Percentiles rank a stretch among this genome's conserved stretches.
Conservation (phyloP, 306 rosid species). For the Ceratonia siliqua region DNA sequence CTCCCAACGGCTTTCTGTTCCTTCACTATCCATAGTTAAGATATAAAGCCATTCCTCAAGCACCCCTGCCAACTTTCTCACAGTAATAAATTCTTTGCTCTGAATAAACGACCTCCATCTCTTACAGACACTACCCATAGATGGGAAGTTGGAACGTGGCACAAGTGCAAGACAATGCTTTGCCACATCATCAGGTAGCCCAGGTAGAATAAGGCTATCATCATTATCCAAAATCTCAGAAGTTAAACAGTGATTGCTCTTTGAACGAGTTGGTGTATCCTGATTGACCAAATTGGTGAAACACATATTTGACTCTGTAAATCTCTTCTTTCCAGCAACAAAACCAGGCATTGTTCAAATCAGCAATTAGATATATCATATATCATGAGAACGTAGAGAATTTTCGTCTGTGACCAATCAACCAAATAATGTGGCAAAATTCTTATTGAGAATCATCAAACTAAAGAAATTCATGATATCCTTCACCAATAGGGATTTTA, state of each 20-base stretch:
- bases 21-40: conserved; percentile 58
- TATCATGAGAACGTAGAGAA: conserved; percentile 31
- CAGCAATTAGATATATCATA: conserved; percentile 37
- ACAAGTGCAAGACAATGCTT: conserved; percentile 87
- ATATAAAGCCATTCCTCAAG: conserved; percentile 92
- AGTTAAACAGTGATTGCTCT: conserved; percentile 41
- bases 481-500: conserved; percentile 82
- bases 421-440: conserved; percentile 33
- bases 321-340: conserved; percentile 63
- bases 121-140: conserved; percentile 78
- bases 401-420: conserved; percentile 36
- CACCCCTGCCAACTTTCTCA: conserved; percentile 72
- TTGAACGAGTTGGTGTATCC: conserved; percentile 45
- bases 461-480: conserved; percentile 71
- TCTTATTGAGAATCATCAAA: conserved; percentile 26
- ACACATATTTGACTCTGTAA: conserved; percentile 59
- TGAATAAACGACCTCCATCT: conserved; percentile 84
- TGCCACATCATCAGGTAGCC: conserved; percentile 93
- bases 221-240: conserved; percentile 42
- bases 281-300: conserved; percentile 46
- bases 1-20: conserved; percentile 87
- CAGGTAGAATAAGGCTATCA: conserved; percentile 60
- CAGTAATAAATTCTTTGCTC: conserved; percentile 75
- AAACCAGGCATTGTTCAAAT: conserved; percentile 58
- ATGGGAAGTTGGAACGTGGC: conserved; percentile 70